Percentiles rank a stretch among this genome's conserved stretches.
These are phyloP conservation scores for Gautieria morchelliformis DNA, from an alignment of 768 basidiomycete species.

Conservation along the genomic window DNA sequence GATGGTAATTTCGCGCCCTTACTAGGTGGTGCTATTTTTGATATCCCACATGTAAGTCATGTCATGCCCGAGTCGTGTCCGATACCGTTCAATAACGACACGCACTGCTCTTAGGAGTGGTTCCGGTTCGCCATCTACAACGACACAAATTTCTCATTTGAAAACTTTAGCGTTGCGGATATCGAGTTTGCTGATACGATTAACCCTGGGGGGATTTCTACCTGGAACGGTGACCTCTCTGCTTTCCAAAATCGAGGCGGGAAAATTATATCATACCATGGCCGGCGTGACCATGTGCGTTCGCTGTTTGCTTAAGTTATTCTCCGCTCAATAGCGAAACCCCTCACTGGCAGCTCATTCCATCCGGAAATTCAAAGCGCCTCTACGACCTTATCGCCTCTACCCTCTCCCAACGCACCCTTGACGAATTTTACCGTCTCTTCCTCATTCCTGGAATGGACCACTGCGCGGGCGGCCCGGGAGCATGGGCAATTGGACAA, in stretches of 20 bases:
- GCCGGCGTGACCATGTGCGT: constrained; percentile 9
- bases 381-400: constrained; percentile 16
- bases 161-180: constrained; percentile 12
- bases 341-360: constrained; percentile 17
- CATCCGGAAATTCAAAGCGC: constrained; percentile 18
- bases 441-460: constrained; percentile 25
- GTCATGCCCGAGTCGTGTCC: background rate
- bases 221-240: constrained; percentile 13
- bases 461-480: constrained; percentile 21
- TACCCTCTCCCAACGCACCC: constrained; percentile 11
- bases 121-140: constrained; percentile 7
- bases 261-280: constrained; percentile 20
- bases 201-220: constrained; percentile 12
- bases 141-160: constrained; percentile 14
- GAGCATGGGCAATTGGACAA: constrained; percentile 21
- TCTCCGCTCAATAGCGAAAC: background rate
- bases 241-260: constrained; percentile 17
- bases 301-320: background rate
- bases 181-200: constrained; percentile 13
- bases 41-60: constrained; percentile 7
- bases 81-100: background rate
- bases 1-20: background rate
- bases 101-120: constrained; percentile 9
- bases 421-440: constrained; percentile 24
- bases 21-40: background rate